These are phyloP conservation scores for Yamadazyma buinensis DNA, from an alignment of 1,139 yeast genomes.

Conservation along the genomic window DNA sequence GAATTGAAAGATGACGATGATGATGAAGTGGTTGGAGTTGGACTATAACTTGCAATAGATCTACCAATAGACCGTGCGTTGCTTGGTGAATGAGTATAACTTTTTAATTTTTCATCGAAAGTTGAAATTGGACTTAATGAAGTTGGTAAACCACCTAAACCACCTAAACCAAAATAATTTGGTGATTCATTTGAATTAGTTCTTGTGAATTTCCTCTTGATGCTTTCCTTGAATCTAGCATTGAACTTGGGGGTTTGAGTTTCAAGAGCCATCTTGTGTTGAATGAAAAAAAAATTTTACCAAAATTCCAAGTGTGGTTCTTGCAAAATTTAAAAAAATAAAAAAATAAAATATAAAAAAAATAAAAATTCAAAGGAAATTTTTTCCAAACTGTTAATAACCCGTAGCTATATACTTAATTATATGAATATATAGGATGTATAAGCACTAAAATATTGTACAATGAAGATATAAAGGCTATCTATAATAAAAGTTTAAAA, in stretches of 20 bases:
- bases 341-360: not conserved
- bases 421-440: too few species aligned
- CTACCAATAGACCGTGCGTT: not conserved
- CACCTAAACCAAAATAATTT: too few species aligned
- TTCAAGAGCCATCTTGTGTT: not conserved
- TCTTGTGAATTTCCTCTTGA: conserved; percentile 9
- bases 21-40: conserved; percentile 5
- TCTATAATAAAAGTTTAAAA: too few species aligned
- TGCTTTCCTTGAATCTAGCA: conserved; percentile 6
- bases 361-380: too few species aligned
- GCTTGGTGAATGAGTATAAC: not conserved
- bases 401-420: too few species aligned
- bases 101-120: not conserved
- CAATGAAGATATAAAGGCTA: too few species aligned
- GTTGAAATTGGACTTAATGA: conserved; percentile 13
- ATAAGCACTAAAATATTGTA: too few species aligned
- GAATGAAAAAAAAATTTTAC: not conserved
- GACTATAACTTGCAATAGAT: conserved; percentile 1
- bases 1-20: conserved; percentile 7
- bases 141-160: conserved; percentile 9
- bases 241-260: conserved; percentile 3
- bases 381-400: too few species aligned
- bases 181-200: not conserved
- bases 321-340: not conserved
- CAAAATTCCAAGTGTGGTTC: too few species aligned